A percentile compares a stretch with the other conserved stretches of the same genome.
These are phyloP conservation scores for Dichotomocladium elegans DNA, from an alignment of 371 early-diverging fungal genomes.

Conservation along the genomic window DNA sequence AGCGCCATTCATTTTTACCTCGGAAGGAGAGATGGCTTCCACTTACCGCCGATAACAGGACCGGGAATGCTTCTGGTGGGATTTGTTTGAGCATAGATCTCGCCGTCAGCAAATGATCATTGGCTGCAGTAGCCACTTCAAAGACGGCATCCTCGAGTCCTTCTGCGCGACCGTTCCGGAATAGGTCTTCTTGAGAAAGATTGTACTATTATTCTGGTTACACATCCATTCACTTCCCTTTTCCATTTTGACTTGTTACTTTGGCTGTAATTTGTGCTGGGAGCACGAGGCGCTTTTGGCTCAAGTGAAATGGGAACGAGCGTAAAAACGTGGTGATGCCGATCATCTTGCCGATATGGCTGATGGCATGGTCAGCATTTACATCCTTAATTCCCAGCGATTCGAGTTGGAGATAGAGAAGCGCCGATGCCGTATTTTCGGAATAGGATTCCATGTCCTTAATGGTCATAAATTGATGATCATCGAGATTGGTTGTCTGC, in stretches of 20 bases:
- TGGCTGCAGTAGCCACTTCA: constrained; percentile 78
- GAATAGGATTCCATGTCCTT: constrained; percentile 83
- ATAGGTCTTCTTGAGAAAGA: constrained; percentile 68
- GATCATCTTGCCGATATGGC: constrained; percentile 87
- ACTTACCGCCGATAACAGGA: constrained; percentile 60
- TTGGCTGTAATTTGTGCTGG: constrained; percentile 77
- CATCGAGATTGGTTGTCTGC: constrained; percentile 62
- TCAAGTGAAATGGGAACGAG: constrained; percentile 66
- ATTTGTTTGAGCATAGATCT: constrained; percentile 54
- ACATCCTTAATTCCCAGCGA: constrained; percentile 77
- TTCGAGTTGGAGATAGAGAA: constrained; percentile 87
- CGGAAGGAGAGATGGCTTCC: background rate
- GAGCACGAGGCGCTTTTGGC: constrained; percentile 59
- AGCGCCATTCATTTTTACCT: background rate
- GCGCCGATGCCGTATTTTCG: constrained; percentile 81
- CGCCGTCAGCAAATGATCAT: constrained; percentile 78
- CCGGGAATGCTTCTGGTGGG: constrained; percentile 59
- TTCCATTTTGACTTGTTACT: constrained; percentile 32
- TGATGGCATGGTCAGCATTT: constrained; percentile 86
- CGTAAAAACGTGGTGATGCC: constrained; percentile 77
- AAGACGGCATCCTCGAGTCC: constrained; percentile 70
- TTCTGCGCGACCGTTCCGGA: constrained; percentile 60
- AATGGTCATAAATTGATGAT: constrained; percentile 67
- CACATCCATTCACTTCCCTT: background rate
- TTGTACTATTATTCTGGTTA: constrained; percentile 44